These are phyloP conservation scores for Coemansia sp. DNA, from an alignment of 192 early-diverging fungal genomes.

Conservation along the genomic window DNA sequence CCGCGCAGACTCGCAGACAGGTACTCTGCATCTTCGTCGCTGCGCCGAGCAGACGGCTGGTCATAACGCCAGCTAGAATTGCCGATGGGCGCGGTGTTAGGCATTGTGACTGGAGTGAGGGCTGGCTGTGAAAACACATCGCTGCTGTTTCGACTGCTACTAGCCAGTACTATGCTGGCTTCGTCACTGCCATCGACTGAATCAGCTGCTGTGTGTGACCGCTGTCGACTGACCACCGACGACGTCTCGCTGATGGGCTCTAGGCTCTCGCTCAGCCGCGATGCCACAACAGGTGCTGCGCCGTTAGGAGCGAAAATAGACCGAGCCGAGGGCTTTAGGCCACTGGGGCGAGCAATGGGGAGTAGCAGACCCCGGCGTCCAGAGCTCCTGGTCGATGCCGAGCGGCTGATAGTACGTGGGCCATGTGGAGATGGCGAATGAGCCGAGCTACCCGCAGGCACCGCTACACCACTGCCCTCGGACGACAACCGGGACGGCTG, in stretches of 20 bases:
- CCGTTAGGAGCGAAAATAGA: slow-evolving; percentile 23
- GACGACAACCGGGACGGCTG: slow-evolving; percentile 24
- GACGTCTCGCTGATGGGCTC: slow-evolving; percentile 49
- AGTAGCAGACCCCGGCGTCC: slow-evolving; percentile 45
- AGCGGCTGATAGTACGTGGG: neutral
- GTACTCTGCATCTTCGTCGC: slow-evolving; percentile 7
- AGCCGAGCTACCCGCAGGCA: slow-evolving; percentile 4
- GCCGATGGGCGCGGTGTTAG: slow-evolving; percentile 21
- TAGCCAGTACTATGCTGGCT: neutral
- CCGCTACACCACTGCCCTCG: slow-evolving; percentile 12
- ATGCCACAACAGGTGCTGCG: slow-evolving; percentile 6
- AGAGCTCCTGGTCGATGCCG: slow-evolving; percentile 7
- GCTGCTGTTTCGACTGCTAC: slow-evolving; percentile 22
- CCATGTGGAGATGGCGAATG: neutral
- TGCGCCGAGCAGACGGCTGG: slow-evolving; percentile 4
- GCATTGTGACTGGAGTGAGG: neutral
- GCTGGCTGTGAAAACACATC: slow-evolving; percentile 13
- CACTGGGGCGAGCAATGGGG: slow-evolving; percentile 37
- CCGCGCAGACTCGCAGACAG: slow-evolving; percentile 44
- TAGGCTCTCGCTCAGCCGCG: slow-evolving; percentile 47
- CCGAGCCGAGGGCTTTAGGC: slow-evolving; percentile 41
- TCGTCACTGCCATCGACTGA: slow-evolving; percentile 15
- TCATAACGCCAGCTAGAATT: slow-evolving; percentile 8
- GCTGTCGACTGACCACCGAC: slow-evolving; percentile 39
- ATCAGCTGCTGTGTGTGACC: slow-evolving; percentile 38